A percentile compares a stretch with the other conserved stretches of the same genome.
phyloP scores from a whole-genome alignment of 768 basidiomycete genomes.

The Trametes meyenii region DNA sequence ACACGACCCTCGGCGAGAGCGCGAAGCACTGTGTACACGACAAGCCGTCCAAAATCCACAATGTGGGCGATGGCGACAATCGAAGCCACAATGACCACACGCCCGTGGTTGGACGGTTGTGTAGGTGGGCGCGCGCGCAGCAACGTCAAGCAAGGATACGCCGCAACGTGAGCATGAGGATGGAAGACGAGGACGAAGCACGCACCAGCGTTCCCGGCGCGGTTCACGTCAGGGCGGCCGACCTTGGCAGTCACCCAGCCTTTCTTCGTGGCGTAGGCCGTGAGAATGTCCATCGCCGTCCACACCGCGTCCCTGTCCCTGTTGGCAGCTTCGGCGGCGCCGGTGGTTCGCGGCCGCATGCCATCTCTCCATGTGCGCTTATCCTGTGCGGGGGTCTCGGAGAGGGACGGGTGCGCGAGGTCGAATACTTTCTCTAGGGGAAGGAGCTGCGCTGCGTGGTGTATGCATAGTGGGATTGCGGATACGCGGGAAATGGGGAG shows the following conservation, averaged over 20 bases:
- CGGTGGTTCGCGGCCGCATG: slow-evolving; percentile 32
- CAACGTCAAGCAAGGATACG: background rate
- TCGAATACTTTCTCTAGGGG: slow-evolving; percentile 76
- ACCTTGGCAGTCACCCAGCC: slow-evolving; percentile 94
- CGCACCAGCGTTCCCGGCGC: slow-evolving; percentile 89
- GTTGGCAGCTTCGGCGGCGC: background rate
- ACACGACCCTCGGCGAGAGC: slow-evolving; percentile 81
- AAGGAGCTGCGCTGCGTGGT: slow-evolving; percentile 64
- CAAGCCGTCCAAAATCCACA: too few species aligned
- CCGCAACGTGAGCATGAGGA: background rate
- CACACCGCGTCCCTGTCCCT: slow-evolving; percentile 44
- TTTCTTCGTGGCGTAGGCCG: slow-evolving; percentile 72
- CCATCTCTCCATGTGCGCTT: slow-evolving; percentile 78
- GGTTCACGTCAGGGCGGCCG: slow-evolving; percentile 83
- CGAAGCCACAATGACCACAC: background rate
- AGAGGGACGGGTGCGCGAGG: slow-evolving; percentile 52
- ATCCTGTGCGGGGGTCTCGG: slow-evolving; percentile 45
- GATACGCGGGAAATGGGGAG: slow-evolving; percentile 85
- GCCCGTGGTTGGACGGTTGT: background rate
- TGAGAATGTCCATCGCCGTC: slow-evolving; percentile 88
- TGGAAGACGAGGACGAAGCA: slow-evolving; percentile 19
- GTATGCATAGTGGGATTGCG: slow-evolving; percentile 80
- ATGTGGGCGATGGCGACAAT: background rate
- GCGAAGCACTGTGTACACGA: slow-evolving; percentile 61
- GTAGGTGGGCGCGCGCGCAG: background rate